Conservation (phyloP, 768 basidiomycete genomes). For the Goffeauzyma gilvescens region DNA sequence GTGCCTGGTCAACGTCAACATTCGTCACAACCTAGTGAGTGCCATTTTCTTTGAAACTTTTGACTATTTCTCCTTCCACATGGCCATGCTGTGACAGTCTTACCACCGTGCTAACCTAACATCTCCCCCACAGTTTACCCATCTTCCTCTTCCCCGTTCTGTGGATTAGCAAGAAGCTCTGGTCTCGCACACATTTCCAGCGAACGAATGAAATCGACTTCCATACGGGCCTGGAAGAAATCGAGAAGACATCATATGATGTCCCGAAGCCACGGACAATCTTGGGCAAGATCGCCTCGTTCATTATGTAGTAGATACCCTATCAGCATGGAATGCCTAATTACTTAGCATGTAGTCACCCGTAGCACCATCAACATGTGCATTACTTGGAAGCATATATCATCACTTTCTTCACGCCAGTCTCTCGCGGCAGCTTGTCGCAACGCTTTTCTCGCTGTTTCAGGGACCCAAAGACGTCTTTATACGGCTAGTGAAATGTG, state of each 20-base stretch:
- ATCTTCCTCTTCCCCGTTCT: constrained; percentile 43
- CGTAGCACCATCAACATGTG: too few relatives aligned
- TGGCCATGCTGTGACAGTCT: neutral
- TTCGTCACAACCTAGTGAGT: constrained; percentile 65
- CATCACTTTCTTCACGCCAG: too few relatives aligned
- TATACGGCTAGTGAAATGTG: too few relatives aligned
- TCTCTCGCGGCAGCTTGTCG: too few relatives aligned
- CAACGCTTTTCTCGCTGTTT: too few relatives aligned
- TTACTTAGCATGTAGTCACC: too few relatives aligned
- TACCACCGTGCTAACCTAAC: neutral
- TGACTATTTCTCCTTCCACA: neutral
- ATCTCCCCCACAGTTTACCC: constrained; percentile 1
- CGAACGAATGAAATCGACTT: constrained; percentile 65
- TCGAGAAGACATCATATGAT: constrained; percentile 43
- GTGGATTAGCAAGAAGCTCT: constrained; percentile 45
- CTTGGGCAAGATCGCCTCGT: constrained; percentile 46
- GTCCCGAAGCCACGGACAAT: constrained; percentile 50
- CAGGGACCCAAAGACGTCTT: too few relatives aligned
- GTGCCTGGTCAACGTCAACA: constrained; percentile 40
- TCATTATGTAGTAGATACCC: too few relatives aligned
- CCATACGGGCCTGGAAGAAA: constrained; percentile 45
- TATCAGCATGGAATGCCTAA: too few relatives aligned
- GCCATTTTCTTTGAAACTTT: neutral
- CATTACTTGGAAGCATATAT: too few relatives aligned
- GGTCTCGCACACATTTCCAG: constrained; percentile 37